Base-by-base conservation (phyloP, 257 asterid species). In the Catharanthus roseus region DNA sequence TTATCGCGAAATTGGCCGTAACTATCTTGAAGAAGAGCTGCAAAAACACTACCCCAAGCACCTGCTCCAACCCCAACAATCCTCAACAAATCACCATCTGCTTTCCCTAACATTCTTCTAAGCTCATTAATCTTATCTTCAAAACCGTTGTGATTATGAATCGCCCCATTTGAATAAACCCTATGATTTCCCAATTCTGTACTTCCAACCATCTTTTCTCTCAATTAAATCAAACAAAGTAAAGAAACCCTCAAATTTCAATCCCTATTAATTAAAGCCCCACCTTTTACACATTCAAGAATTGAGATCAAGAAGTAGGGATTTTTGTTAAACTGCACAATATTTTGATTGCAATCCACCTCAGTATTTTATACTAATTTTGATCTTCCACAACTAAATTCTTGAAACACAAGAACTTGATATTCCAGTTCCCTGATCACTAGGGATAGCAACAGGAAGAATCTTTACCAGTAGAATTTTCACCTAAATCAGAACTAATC, bases 41-140 rank as follows among this genome's bases (percentile, higher is more conserved):
- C 88, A 76, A 91, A 91, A 3, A 89, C 95, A 60, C 91, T 86
- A 13, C 97, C 97, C 97, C 97, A 91, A 8, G 97, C 97, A 50
- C 97, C 97, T 8, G 90, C 96, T n/a, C 97, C 96, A 2, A 88
- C 86, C 9, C 95, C 90, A 60, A 92, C 96, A 54, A 91, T 89
- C 80, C 87, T 88, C 71, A 92, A 71, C 61, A 82, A 72, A 67
- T 91, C 97, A 39, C 86, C 89, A 21, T 91, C 85, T 0, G 81
- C 62, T 71, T 91, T 91, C 69, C 96, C 90, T 16, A 91, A 36
- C 21, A 77, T 69, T 39, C 75, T 65, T 0, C 97, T 85, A 36
- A 91, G 78, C 42, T 91, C 97, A 65, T 89, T 87, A 12, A 91
- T 87, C 76, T 91, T 91, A 76, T 91, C 93, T 60, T 85, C 91